These are phyloP conservation scores for Myrica gale DNA, from an alignment of 306 rosid species.

Conservation along the genomic window DNA sequence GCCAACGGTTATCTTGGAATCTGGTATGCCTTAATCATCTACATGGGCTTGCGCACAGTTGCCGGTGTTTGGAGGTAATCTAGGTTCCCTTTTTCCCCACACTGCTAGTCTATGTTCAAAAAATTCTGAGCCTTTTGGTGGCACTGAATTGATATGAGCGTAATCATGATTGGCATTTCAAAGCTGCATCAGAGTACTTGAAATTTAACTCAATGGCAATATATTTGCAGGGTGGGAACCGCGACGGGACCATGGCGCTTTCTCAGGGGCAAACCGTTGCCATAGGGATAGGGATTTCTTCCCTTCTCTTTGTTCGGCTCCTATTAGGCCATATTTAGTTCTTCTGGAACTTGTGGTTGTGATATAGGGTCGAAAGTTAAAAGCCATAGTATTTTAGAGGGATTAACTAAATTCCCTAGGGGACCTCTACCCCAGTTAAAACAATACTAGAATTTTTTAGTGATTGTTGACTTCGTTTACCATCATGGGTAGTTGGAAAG, in stretches of 20 bases:
- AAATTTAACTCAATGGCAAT: background rate
- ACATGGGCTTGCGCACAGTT: constrained; percentile 74
- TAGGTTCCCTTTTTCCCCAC: background rate
- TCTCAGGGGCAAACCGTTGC: background rate
- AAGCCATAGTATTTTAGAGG: too few relatives aligned
- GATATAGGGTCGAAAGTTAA: background rate
- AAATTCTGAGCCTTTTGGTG: too few relatives aligned
- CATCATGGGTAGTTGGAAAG: background rate
- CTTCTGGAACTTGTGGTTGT: background rate
- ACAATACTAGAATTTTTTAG: too few relatives aligned
- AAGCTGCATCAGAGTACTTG: too few relatives aligned
- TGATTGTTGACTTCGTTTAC: too few relatives aligned
- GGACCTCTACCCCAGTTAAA: too few relatives aligned
- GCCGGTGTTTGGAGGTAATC: constrained; percentile 89
- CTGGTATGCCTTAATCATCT: constrained; percentile 85
- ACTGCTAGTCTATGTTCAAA: too few relatives aligned
- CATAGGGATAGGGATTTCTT: background rate
- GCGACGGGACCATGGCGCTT: background rate
- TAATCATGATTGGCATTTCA: too few relatives aligned
- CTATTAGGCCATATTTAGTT: too few relatives aligned
- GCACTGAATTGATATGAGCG: too few relatives aligned
- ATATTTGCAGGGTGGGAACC: constrained; percentile 2
- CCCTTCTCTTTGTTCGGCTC: too few relatives aligned
- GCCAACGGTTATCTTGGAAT: constrained; percentile 73
- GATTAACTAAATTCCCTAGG: too few relatives aligned